Base-by-base conservation (phyloP, 371 early-diverging fungal genomes). In the Actinomortierella wolfii region DNA sequence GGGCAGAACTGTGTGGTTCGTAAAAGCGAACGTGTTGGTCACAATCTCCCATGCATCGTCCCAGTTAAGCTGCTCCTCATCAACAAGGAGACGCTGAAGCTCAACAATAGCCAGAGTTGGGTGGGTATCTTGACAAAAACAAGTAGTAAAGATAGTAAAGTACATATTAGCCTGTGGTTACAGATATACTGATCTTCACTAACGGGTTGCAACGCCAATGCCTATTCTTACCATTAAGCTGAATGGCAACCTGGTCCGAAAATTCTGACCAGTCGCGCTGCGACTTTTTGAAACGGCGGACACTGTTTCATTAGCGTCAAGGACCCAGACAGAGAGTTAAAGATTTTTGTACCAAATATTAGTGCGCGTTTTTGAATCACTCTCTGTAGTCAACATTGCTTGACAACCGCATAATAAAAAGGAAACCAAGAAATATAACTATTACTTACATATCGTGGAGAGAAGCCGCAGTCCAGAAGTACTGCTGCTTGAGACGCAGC, bases 1-100 rank as follows among this genome's bases (percentile, higher is more conserved):
- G 49, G 96, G 96, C 50, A 96, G 86, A 23, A 96, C 93, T 2
- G 96, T 96, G 80, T 96, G 96, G 82, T 96, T 96, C 77, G 96
- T 96, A 73, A 94, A 96, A 21, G 94, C 93, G 80, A 92, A 95
- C 0, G 90, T 89, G 60, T 81, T 83, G 45, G 91, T 93, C 24
- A 90, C 92, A 64, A 93, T 92, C n/a, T 85, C 85, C 96, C 95
- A 96, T 23, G 96, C 95, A 54, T 86, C 89, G 77, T 96, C 96
- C 96, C 96, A 96, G 28, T 68, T 79, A 49, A 96, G 68, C 59
- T 86, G 84, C 73, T 96, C 96, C 34, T 91, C 85, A 79, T 96
- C 96, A 7, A 96, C 81, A 59, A 96, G 80, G 21, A 94, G 80
- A 61, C 96, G 89, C 80, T 91, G 89, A 46, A 96, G 79, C 81